phyloP scores from a whole-genome alignment of 345 rosid species.

The Rhodamnia argentea region DNA sequence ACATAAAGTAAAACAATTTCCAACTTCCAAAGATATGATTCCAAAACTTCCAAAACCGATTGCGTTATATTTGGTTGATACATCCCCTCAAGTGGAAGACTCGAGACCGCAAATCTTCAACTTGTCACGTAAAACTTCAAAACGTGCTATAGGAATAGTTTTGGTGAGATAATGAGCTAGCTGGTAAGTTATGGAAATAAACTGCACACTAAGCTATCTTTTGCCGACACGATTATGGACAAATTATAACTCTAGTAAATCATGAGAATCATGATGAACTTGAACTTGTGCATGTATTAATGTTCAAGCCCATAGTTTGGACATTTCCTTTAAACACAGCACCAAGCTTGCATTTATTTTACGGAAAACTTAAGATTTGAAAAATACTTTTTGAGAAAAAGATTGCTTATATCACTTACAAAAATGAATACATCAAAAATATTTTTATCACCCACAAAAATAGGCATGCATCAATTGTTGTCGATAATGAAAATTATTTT shows the following conservation, averaged over 20 bases:
- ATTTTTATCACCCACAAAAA: no score
- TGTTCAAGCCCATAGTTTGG: background rate
- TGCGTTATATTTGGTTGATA: background rate
- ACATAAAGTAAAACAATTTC: background rate
- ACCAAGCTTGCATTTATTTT: no score
- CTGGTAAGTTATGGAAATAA: background rate
- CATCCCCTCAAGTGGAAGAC: background rate
- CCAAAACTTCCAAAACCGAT: background rate
- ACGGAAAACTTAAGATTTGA: no score
- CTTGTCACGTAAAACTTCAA: background rate
- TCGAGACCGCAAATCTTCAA: background rate
- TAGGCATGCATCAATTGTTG: no score
- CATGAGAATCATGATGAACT: background rate
- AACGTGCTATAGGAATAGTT: background rate
- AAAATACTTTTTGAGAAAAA: no score
- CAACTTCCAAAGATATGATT: background rate
- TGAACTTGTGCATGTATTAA: background rate
- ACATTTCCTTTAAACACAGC: background rate
- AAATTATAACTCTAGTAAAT: background rate
- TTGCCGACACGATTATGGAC: background rate
- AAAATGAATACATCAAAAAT: no score
- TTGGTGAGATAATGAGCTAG: background rate
- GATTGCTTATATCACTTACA: background rate
- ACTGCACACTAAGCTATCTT: background rate
- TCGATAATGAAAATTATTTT: no score